Percentiles rank a stretch among this genome's conserved stretches.
Evolutionary conservation across 805 yeast species (phyloP).

Genomic region (Pichia deserticola): DNA sequence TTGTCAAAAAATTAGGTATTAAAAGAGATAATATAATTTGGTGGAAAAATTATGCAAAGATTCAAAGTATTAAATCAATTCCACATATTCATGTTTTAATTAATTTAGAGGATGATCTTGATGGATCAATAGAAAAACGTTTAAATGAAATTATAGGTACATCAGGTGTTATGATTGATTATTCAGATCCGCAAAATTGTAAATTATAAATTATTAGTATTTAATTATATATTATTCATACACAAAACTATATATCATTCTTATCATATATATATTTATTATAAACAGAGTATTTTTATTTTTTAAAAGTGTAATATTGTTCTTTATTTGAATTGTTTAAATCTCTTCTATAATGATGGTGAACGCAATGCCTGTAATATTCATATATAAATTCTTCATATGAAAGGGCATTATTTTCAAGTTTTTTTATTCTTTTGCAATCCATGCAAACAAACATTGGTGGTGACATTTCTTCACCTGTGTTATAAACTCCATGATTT

Average conservation of each 20-base stretch:
- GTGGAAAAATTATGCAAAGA: slow-evolving; percentile 66
- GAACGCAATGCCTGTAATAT: too few species aligned
- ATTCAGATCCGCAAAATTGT: neutral
- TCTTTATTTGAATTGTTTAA: too few species aligned
- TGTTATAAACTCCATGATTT: slow-evolving; percentile 27
- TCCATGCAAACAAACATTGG: slow-evolving; percentile 13
- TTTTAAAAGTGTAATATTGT: too few species aligned
- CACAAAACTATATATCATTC: neutral
- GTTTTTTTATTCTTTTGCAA: neutral
- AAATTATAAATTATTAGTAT: slow-evolving; percentile 3
- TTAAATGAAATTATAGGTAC: slow-evolving; percentile 3
- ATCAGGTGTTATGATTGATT: slow-evolving; percentile 9
- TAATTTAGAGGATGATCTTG: slow-evolving; percentile 23
- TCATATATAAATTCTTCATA: too few species aligned
- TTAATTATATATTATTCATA: neutral
- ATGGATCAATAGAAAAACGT: neutral
- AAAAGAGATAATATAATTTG: slow-evolving; percentile 39
- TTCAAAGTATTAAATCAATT: slow-evolving; percentile 60
- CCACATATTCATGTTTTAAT: slow-evolving; percentile 68
- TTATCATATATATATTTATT: neutral
- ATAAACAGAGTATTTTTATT: neutral
- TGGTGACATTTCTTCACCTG: slow-evolving; percentile 24
- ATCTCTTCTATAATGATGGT: too few species aligned
- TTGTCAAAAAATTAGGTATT: slow-evolving; percentile 37
- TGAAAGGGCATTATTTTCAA: too few species aligned